Evolutionary conservation across 495 filamentous ascomycete genomes (phyloP).

Genomic region (Neurospora sp.): DNA sequence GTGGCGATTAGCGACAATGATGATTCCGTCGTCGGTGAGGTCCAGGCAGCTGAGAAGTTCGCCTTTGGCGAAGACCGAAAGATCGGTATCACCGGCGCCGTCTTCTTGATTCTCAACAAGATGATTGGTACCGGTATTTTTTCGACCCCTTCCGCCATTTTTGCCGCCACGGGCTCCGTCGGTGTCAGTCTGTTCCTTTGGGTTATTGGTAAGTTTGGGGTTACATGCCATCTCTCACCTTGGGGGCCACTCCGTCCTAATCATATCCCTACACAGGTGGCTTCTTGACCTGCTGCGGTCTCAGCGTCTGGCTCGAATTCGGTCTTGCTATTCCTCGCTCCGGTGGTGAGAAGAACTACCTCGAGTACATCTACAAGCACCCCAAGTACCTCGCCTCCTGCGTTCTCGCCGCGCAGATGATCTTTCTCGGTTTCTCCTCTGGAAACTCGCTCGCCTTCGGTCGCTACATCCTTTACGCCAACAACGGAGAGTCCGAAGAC

Average conservation of each 20-base stretch:
- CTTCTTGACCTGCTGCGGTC: slow-evolving; percentile 22
- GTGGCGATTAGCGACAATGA: slow-evolving; percentile 5
- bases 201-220: slow-evolving; percentile 18
- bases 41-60: slow-evolving; percentile 29
- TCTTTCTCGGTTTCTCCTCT: slow-evolving; percentile 42
- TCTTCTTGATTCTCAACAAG: slow-evolving; percentile 45
- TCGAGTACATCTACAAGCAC: slow-evolving; percentile 52
- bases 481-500: slow-evolving; percentile 37
- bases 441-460: slow-evolving; percentile 60
- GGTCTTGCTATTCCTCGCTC: slow-evolving; percentile 43
- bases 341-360: slow-evolving; percentile 49
- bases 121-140: slow-evolving; percentile 50
- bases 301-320: slow-evolving; percentile 22
- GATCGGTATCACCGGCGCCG: slow-evolving; percentile 40
- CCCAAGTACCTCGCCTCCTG: slow-evolving; percentile 52
- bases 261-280: slow-evolving; percentile 8
- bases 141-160: slow-evolving; percentile 40
- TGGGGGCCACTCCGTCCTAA: slow-evolving; percentile 3
- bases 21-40: slow-evolving; percentile 10
- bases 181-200: slow-evolving; percentile 27
- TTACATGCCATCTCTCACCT: not conserved
- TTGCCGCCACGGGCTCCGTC: slow-evolving; percentile 38
- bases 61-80: slow-evolving; percentile 38
- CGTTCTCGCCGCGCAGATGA: slow-evolving; percentile 49
- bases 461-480: slow-evolving; percentile 53